Base-by-base conservation (phyloP, 768 basidiomycete species). In the Collybiopsis luxurians region DNA sequence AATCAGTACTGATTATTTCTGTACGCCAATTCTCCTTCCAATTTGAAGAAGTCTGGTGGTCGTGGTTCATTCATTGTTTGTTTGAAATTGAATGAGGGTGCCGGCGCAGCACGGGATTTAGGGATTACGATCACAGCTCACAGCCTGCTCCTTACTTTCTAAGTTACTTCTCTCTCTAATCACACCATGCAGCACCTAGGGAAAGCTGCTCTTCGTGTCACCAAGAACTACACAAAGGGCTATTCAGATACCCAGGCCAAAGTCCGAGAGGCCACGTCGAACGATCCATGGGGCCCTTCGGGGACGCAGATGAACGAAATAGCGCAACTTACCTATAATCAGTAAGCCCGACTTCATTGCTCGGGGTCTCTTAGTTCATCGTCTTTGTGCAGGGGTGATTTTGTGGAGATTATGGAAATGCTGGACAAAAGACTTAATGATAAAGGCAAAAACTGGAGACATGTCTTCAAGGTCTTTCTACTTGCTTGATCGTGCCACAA, bases 331-430 rank as follows among this genome's bases (percentile, higher is more conserved):
- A 95, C 93, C 15, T 98, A 92, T 72, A 97, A 97, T 74, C 96
- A 97, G 95, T 95, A 64, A 68, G 90, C 79, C 31, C 13, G 31
- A 30, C 28, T 27, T 17, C 19, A n/a, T 19, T 50, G 15, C 39
- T 56, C 23, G 10, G 24, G 21, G 17, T 42, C 38, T 27, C 15
- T 23, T 19, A 23, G 31, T 19, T 34, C 9, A 23, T 44, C 38
- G 21, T 34, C 31, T 17, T 36, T 30, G 43, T 47, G 17, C 55
- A 82, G 95, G 73, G 89, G 86, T 58, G 95, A 98, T 66, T 99
- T 99, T 70, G 94, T 98, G 12, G 97, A 99, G 75, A 92, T 99
- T 66, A 98, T 99, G 94, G 97, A 99, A 78, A 97, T 98, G 93
- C 81, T 99, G 48, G 97, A 98, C 74, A 98, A 99, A 74, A 86